Base-by-base conservation (phyloP, 768 basidiomycete species). In the Kwoniella bestiolae region DNA sequence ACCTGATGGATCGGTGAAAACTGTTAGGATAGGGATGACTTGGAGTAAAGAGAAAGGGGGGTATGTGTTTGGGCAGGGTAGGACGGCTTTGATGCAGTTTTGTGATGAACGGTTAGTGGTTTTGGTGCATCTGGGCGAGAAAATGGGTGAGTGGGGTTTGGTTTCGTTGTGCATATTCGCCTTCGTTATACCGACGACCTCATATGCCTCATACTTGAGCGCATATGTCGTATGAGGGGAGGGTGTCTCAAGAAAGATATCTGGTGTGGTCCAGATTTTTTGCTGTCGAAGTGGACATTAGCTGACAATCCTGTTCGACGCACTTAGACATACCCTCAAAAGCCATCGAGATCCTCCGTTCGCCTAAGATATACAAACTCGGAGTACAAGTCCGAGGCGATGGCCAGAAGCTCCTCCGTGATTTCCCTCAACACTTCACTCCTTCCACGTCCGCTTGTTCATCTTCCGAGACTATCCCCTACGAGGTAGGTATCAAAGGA, bases 321-420 rank as follows among this genome's bases (percentile, higher is more conserved):
- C 14, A 44, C 34, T 16, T 8, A 76, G 77, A 65, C 5, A 59
- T 75, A 18, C 77, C 77, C 2, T 9, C 49, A 9, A 73, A 68
- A 45, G 50, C 73, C 5, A 58, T 68, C 23, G 70, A 75, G 23
- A 60, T 79, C 11, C 41, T 73, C 12, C 60, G 60, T 16, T 65
- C 73, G 41, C 50, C 65, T 0, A 52, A 32, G 11, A 68, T 70
- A 5, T 76, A 68, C 68, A 76, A 76, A 46, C 38, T 69, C 1
- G 77, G 77, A 11, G 77, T 79, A 1, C 67, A 73, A 55, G 67
- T 75, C 18, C 62, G 47, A 74, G 79, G 72, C 18, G 79, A 80
- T 58, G 75, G 69, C 1, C 46, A 56, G 32, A 79, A 79, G 47
- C 71, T 80, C 38, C 25, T 67, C 9, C 73, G 76, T 7, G 79